A percentile compares a stretch with the other conserved stretches of the same genome.
Conservation (phyloP, 2,329 filamentous ascomycete species). For the Ploettnerulaceae sp. region DNA sequence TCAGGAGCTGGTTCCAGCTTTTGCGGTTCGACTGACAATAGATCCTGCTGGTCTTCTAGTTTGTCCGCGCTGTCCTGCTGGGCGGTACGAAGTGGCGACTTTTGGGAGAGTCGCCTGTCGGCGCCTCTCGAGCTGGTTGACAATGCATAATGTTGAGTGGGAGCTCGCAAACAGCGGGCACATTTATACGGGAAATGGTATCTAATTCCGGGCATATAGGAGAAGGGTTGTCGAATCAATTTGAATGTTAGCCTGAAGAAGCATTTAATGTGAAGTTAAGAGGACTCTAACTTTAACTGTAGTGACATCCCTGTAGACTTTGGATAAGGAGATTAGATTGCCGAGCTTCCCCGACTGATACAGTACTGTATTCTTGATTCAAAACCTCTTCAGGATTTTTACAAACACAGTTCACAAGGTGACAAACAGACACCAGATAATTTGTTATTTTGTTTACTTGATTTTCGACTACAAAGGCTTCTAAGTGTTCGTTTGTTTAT, state of each 20-base stretch:
- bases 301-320: constrained; percentile 19
- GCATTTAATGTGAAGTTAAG: background rate
- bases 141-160: constrained; percentile 21
- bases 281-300: background rate
- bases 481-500: background rate
- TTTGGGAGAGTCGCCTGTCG: constrained; percentile 19
- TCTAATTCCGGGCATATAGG: constrained; percentile 31
- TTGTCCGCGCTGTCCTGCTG: constrained; percentile 14
- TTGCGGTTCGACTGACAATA: constrained; percentile 16
- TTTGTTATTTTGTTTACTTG: no score
- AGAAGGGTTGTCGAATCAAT: constrained; percentile 1
- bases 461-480: background rate
- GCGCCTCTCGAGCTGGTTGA: constrained; percentile 9
- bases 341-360: background rate
- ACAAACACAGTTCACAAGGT: no score
- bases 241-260: background rate
- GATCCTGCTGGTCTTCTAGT: constrained; percentile 13
- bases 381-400: background rate
- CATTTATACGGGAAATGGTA: constrained; percentile 22
- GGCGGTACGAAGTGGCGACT: constrained; percentile 24
- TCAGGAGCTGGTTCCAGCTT: constrained; percentile 6
- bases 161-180: constrained; percentile 29
- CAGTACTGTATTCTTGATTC: no score
- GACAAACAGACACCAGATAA: no score
- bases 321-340: constrained; percentile 19